Percentiles rank a stretch among this genome's conserved stretches.
phyloP scores from a whole-genome alignment of 805 yeast genomes.

The Sungouiella blattae region DNA sequence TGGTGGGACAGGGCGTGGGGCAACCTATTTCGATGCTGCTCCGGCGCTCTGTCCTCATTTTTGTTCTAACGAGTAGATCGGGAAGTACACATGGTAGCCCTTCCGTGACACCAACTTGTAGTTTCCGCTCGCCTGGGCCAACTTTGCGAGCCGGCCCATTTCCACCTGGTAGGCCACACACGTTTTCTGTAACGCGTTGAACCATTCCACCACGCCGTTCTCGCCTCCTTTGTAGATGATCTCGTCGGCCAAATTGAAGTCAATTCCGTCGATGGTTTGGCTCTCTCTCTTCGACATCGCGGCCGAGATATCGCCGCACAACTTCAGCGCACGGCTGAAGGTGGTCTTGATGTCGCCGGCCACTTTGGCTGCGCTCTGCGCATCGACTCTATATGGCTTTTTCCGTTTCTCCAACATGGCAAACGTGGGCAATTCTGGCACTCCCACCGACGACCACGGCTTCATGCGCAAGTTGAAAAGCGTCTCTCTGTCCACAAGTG shows the following conservation, averaged over 20 bases:
- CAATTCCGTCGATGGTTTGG: too few relatives aligned
- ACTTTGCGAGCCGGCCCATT: conserved; percentile 1
- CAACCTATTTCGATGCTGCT: background rate
- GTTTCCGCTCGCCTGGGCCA: background rate
- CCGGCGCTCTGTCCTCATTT: background rate
- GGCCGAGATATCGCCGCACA: background rate
- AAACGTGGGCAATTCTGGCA: conserved; percentile 61
- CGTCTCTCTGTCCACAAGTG: conserved; percentile 12
- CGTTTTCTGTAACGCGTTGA: conserved; percentile 8
- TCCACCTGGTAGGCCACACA: conserved; percentile 10
- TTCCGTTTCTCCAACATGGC: conserved; percentile 23
- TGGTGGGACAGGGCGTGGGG: too few relatives aligned
- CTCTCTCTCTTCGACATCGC: background rate
- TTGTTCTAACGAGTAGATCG: conserved; percentile 7
- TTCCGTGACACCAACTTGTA: conserved; percentile 4
- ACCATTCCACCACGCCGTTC: conserved; percentile 6
- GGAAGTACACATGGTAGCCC: conserved; percentile 11
- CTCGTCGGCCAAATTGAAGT: background rate
- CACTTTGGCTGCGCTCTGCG: background rate
- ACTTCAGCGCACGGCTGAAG: background rate
- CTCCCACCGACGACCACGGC: conserved; percentile 75
- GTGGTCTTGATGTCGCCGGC: background rate
- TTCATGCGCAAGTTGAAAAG: conserved; percentile 58
- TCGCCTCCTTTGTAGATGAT: background rate
- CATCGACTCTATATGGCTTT: background rate